These are phyloP conservation scores for Gliomastix tumulicola DNA, from an alignment of 2,329 filamentous ascomycete genomes.

Conservation along the genomic window DNA sequence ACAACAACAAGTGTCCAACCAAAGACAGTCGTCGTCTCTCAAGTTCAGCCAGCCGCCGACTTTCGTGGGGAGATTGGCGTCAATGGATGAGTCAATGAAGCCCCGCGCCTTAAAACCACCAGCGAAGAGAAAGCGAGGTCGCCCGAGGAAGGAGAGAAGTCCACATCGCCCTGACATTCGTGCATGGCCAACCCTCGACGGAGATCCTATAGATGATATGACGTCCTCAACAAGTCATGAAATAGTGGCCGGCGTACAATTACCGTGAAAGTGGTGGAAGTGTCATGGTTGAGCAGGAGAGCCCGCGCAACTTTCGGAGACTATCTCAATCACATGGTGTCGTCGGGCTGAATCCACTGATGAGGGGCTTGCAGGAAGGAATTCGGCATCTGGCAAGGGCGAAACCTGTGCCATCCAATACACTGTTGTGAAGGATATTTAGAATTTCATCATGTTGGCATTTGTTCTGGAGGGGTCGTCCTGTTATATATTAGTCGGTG, in stretches of 20 bases:
- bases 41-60: conserved; percentile 19
- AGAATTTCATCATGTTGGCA: too few species aligned
- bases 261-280: not conserved
- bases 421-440: too few species aligned
- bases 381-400: too few species aligned
- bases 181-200: conserved; percentile 20
- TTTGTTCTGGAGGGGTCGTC: too few species aligned
- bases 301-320: not conserved
- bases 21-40: conserved; percentile 8
- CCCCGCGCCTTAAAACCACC: conserved; percentile 1
- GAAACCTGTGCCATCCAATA: too few species aligned
- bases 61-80: conserved; percentile 21
- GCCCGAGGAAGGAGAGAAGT: conserved; percentile 10
- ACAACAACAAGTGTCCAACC: not conserved
- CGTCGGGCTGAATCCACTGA: not conserved
- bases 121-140: conserved; percentile 7
- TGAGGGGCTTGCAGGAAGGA: too few species aligned
- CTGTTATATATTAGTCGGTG: too few species aligned
- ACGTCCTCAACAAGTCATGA: too few species aligned
- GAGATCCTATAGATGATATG: conserved; percentile 21
- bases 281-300: too few species aligned
- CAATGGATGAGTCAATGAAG: conserved; percentile 1
- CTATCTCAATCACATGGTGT: not conserved
- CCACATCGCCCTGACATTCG: conserved; percentile 22
- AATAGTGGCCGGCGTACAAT: too few species aligned